A percentile compares a stretch with the other conserved stretches of the same genome.
phyloP scores from a whole-genome alignment of 163 green algal species.

The Trebouxia gelatinosa region DNA sequence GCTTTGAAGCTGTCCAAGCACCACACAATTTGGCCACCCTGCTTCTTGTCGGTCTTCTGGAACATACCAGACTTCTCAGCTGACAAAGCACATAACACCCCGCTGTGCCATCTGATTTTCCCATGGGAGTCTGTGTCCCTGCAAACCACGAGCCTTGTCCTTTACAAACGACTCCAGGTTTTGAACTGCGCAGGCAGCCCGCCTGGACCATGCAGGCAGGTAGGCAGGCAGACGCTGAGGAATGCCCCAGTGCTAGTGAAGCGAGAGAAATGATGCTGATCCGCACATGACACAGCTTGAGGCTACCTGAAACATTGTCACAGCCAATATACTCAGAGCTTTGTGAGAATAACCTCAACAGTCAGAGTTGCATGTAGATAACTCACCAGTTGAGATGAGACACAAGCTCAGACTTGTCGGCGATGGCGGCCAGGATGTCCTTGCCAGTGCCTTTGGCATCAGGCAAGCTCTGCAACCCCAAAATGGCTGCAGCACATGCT shows the following conservation, averaged over 20 bases:
- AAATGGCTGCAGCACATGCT: background rate
- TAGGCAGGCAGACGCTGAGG: too few relatives aligned
- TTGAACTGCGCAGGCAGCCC: background rate
- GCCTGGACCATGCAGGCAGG: background rate
- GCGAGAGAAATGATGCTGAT: background rate
- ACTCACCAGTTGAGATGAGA: background rate
- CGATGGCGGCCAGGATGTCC: background rate
- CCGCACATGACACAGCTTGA: background rate
- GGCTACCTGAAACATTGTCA: background rate
- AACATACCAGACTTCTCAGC: constrained; percentile 20
- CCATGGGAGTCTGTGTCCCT: background rate
- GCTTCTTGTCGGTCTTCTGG: background rate
- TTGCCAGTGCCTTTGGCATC: background rate
- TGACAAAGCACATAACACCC: background rate
- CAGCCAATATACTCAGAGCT: background rate
- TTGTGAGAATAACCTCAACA: background rate
- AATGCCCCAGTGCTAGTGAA: too few relatives aligned
- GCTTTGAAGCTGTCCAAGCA: background rate
- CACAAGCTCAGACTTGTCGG: background rate
- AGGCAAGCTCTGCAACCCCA: constrained; percentile 6
- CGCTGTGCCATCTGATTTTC: background rate
- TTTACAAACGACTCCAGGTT: background rate
- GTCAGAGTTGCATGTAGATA: too few relatives aligned
- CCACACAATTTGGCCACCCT: background rate
- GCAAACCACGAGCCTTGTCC: background rate